Conservation (phyloP, 2,329 filamentous ascomycete species). For the Nannizzia gypsea region DNA sequence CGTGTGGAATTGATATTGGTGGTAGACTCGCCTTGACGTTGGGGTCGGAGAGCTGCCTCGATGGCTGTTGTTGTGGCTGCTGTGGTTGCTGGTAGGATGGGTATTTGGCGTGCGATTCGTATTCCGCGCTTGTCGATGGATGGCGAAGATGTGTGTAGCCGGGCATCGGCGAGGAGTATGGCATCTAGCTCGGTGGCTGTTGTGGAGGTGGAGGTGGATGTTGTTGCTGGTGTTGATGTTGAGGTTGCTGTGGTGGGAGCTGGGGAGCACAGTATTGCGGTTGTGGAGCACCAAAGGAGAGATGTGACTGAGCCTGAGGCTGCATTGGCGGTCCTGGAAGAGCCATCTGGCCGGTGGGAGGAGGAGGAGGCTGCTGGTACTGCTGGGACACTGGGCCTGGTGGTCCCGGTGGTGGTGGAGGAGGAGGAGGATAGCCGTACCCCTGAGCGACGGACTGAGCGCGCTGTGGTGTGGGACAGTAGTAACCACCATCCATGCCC, state of each 20-base stretch:
- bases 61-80: neutral
- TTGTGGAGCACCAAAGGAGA: conserved; percentile 32
- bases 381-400: conserved; percentile 26
- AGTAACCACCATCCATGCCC: conserved; percentile 39
- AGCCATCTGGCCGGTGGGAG: conserved; percentile 10
- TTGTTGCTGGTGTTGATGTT: neutral
- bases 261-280: conserved; percentile 33
- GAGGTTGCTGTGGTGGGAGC: conserved; percentile 16
- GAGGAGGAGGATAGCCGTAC: conserved; percentile 28
- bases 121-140: conserved; percentile 23
- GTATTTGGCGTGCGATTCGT: conserved; percentile 21
- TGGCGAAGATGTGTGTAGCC: conserved; percentile 25
- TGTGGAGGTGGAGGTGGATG: conserved; percentile 34
- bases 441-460: conserved; percentile 39
- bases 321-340: conserved; percentile 9
- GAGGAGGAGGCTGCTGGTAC: conserved; percentile 25
- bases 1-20: conserved; percentile 19
- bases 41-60: neutral
- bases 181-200: conserved; percentile 29
- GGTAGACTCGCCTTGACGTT: conserved; percentile 21
- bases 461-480: conserved; percentile 32
- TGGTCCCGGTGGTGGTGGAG: conserved; percentile 29
- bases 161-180: conserved; percentile 26
- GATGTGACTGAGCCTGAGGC: conserved; percentile 28
- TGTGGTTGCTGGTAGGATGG: conserved; percentile 19